Base-by-base conservation (phyloP, 1,284 basidiomycete genomes). In the Somion occarium region DNA sequence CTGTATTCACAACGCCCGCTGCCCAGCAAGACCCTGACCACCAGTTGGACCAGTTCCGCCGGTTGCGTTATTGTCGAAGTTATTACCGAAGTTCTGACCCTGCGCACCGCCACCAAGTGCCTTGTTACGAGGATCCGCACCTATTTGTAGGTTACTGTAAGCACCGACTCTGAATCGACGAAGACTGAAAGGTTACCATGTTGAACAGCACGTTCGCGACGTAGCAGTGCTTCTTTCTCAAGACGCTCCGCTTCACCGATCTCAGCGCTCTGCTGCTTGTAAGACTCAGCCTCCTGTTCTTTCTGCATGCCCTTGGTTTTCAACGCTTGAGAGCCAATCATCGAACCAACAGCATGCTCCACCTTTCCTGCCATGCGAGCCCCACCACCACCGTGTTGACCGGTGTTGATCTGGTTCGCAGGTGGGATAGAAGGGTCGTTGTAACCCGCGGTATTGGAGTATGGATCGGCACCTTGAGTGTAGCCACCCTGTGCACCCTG, bases 221-320 rank as follows among this genome's bases (percentile, higher is more conserved):
- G 71, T 61, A 72, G 60, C 39, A 69, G 44, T 7, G 78, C 79
- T 59, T 79, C 76, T 1, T 64, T 65, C 64, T 81, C 79, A 11
- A 80, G 68, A 19, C 74, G 70, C 61, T 81, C 78, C 22, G 79
- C 79, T 60, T 79, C 76, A n/a, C 69, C 67, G 19, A 81, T 64
- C 57, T 80, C 79, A 3, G 64, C 58, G 27, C 73, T 70, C 63
- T 80, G 79, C 15, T 69, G 56, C 54, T 75, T 76, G 48, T 73
- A 58, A 1, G 71, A 65, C 20, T 71, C 65, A 0, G 78, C 78
- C 65, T 79, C 77, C 72, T 73, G 70, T 59, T 82, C 74, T 60
- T 80, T 81, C 67, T 78, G 70, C 38, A 73, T 52, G 9, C 77
- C 79, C 57, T 76, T 78, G 12, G 69, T 72, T 58, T 78, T 76